Percentiles rank a stretch among this genome's conserved stretches.
Evolutionary conservation across 805 yeast species (phyloP).

Genomic region (Pichia insulana): DNA sequence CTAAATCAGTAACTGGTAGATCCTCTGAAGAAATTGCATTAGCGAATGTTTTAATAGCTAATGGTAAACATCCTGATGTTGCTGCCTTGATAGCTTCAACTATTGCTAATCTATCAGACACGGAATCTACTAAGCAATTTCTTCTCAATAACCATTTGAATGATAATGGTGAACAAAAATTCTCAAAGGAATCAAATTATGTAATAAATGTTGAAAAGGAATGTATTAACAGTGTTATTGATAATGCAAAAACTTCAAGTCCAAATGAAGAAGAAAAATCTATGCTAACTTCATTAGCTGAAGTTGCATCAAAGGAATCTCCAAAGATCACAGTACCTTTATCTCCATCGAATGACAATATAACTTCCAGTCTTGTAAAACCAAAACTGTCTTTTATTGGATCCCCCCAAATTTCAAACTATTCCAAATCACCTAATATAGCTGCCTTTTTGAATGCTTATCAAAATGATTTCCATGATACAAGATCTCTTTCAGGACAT

Average conservation of each 20-base stretch:
- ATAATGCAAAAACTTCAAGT: background rate
- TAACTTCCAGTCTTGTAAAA: background rate
- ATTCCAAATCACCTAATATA: constrained; percentile 7
- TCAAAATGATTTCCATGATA: background rate
- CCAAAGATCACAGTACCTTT: constrained; percentile 9
- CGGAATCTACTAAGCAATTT: constrained; percentile 12
- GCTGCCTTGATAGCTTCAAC: constrained; percentile 24
- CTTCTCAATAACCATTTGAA: constrained; percentile 5
- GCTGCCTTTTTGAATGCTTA: background rate
- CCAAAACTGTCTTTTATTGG: too few relatives aligned
- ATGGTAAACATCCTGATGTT: constrained; percentile 42
- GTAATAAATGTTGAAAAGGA: too few relatives aligned
- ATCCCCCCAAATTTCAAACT: background rate
- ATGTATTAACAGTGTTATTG: too few relatives aligned
- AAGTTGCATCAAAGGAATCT: constrained; percentile 16
- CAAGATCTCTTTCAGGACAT: background rate
- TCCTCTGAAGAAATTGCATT: constrained; percentile 41
- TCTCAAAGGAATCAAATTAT: background rate
- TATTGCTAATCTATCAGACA: constrained; percentile 17
- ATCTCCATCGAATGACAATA: constrained; percentile 7
- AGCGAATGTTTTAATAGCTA: constrained; percentile 40
- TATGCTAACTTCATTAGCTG: constrained; percentile 14
- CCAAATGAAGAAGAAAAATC: background rate
- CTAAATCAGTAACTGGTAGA: constrained; percentile 48
- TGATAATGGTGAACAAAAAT: background rate